Conservation (phyloP, 2,329 filamentous ascomycete species). For the Tolypocladium tundrense region DNA sequence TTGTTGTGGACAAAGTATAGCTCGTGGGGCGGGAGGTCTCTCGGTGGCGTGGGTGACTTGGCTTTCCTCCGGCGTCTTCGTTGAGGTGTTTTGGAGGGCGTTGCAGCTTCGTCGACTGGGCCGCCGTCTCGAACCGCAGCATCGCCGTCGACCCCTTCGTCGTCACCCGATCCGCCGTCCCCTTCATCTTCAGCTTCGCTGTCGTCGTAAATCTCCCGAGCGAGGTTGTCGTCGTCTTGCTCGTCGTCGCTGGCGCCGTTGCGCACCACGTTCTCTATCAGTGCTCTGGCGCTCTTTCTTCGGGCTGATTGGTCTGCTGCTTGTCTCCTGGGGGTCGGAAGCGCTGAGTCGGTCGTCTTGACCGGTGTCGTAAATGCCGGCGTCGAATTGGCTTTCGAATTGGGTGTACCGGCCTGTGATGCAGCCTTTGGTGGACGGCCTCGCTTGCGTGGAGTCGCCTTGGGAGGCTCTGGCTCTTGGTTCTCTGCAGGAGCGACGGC, state of each 20-base stretch:
- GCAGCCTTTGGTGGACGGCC: constrained; percentile 19
- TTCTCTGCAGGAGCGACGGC: background rate
- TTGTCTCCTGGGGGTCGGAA: constrained; percentile 51
- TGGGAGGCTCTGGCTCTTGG: constrained; percentile 6
- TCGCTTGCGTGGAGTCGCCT: constrained; percentile 18
- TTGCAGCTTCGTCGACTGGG: constrained; percentile 23
- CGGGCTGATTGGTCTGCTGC: constrained; percentile 79
- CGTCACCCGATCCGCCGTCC: constrained; percentile 30
- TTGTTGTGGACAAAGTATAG: constrained; percentile 91
- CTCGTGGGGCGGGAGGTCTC: constrained; percentile 77
- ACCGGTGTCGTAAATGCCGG: constrained; percentile 27
- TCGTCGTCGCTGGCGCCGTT: constrained; percentile 60
- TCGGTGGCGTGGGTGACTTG: constrained; percentile 68
- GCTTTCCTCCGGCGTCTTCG: constrained; percentile 15
- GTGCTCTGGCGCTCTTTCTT: constrained; percentile 67
- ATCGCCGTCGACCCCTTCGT: constrained; percentile 35
- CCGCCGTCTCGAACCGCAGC: constrained; percentile 10
- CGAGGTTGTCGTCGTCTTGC: constrained; percentile 23
- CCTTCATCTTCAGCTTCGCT: constrained; percentile 63
- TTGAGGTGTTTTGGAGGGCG: constrained; percentile 31
- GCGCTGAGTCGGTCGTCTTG: constrained; percentile 21
- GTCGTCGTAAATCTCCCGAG: constrained; percentile 29
- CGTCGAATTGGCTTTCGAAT: constrained; percentile 24
- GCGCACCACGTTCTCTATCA: constrained; percentile 62
- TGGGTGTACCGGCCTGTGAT: constrained; percentile 21